A percentile compares a stretch with the other conserved stretches of the same genome.
phyloP scores from a whole-genome alignment of 169 alveolate species.

The Plasmodium fragile region DNA sequence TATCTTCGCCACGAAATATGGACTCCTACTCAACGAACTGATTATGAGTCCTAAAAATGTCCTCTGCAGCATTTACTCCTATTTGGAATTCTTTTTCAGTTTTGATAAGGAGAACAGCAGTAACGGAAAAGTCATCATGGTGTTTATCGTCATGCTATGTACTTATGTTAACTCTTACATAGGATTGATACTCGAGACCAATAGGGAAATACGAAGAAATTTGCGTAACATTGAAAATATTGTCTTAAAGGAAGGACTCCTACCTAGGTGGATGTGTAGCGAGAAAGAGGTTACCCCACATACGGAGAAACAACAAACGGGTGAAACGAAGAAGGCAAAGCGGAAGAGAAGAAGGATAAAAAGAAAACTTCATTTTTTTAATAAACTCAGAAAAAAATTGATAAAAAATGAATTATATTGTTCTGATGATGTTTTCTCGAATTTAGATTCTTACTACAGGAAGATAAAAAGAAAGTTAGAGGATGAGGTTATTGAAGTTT shows the following conservation, averaged over 20 bases:
- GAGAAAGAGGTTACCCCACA: background rate
- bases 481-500: constrained; percentile 36
- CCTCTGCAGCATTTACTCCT: constrained; percentile 59
- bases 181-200: constrained; percentile 29
- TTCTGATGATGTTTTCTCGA: constrained; percentile 44
- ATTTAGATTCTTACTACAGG: constrained; percentile 40
- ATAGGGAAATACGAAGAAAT: constrained; percentile 37
- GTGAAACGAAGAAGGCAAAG: background rate
- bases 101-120: constrained; percentile 48
- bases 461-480: constrained; percentile 62
- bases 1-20: constrained; percentile 84
- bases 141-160: constrained; percentile 52
- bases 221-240: constrained; percentile 50
- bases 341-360: background rate
- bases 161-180: constrained; percentile 61
- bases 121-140: constrained; percentile 21
- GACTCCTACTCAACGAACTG: constrained; percentile 87
- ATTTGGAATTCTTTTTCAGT: constrained; percentile 46
- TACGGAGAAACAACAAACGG: background rate
- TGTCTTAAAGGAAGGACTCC: constrained; percentile 11
- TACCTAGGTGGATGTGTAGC: background rate
- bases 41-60: constrained; percentile 64
- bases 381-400: constrained; percentile 40
- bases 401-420: constrained; percentile 74
- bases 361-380: constrained; percentile 15